Evolutionary conservation across 2,329 filamentous ascomycete genomes (phyloP).

Genomic region (Fusarium devonianum): DNA sequence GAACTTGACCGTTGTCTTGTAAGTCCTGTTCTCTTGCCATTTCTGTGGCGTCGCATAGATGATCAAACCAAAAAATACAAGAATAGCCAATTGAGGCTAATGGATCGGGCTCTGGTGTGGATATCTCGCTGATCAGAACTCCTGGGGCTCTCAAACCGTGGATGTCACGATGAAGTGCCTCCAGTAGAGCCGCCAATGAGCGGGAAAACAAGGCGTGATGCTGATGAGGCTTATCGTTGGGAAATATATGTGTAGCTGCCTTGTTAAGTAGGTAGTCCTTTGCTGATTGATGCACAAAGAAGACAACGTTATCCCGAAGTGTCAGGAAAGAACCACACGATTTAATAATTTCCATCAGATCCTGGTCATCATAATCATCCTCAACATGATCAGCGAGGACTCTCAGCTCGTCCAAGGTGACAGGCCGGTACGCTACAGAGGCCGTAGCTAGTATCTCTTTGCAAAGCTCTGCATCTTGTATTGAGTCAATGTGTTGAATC

Average conservation of each 20-base stretch:
- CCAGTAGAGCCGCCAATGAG: constrained; percentile 45
- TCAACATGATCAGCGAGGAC: constrained; percentile 32
- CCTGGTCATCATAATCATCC: constrained; percentile 13
- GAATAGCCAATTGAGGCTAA: constrained; percentile 27
- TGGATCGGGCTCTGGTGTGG: constrained; percentile 21
- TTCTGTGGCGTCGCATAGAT: constrained; percentile 26
- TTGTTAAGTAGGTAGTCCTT: constrained; percentile 50
- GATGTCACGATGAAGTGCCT: constrained; percentile 46
- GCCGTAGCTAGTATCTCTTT: constrained; percentile 45
- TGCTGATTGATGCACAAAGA: constrained; percentile 53
- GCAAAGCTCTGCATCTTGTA: constrained; percentile 44
- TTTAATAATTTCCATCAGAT: constrained; percentile 42
- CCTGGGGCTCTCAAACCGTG: constrained; percentile 40
- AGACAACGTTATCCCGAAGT: constrained; percentile 40
- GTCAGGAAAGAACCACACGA: constrained; percentile 51
- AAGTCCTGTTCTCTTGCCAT: background rate
- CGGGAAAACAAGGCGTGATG: constrained; percentile 45
- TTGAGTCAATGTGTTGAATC: constrained; percentile 44
- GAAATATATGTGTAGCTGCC: constrained; percentile 40
- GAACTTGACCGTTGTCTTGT: background rate
- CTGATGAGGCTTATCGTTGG: constrained; percentile 29
- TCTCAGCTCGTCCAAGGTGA: constrained; percentile 47
- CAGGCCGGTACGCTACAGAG: constrained; percentile 46
- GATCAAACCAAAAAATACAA: constrained; percentile 35
- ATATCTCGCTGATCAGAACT: constrained; percentile 12